These are phyloP conservation scores for Sphenostylis stenocarpa DNA, from an alignment of 306 rosid genomes.

Conservation along the genomic window DNA sequence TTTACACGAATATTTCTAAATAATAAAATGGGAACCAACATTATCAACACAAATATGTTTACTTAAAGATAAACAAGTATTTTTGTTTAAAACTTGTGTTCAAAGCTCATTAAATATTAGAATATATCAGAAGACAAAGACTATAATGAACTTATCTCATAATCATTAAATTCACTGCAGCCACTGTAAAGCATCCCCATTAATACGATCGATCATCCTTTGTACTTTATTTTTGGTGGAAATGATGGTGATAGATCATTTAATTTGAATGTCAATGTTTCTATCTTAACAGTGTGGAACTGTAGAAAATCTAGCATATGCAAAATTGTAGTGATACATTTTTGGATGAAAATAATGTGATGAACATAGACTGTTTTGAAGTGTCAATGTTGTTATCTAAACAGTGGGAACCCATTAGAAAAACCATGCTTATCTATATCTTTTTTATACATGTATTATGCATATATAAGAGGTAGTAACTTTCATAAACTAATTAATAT, in stretches of 20 bases:
- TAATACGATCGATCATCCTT: slow-evolving; percentile 27
- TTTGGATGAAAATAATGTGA: neutral
- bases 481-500: neutral
- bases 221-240: neutral
- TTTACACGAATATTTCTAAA: neutral
- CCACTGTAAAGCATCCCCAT: neutral
- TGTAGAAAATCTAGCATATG: neutral
- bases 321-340: neutral
- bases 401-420: neutral
- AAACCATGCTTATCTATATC: neutral
- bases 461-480: neutral
- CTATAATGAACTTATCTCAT: neutral
- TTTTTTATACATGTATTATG: neutral
- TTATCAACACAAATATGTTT: neutral
- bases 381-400: slow-evolving; percentile 19
- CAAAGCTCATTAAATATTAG: neutral
- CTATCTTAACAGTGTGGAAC: slow-evolving; percentile 5
- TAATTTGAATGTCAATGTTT: neutral
- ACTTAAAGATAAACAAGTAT: neutral
- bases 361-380: neutral
- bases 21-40: neutral
- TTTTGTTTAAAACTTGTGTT: neutral
- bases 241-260: slow-evolving; percentile 7
- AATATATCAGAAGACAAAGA: neutral
- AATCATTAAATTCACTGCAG: neutral